phyloP scores from a whole-genome alignment of 805 yeast species.

The Wickerhamomyces subpelliculosus region DNA sequence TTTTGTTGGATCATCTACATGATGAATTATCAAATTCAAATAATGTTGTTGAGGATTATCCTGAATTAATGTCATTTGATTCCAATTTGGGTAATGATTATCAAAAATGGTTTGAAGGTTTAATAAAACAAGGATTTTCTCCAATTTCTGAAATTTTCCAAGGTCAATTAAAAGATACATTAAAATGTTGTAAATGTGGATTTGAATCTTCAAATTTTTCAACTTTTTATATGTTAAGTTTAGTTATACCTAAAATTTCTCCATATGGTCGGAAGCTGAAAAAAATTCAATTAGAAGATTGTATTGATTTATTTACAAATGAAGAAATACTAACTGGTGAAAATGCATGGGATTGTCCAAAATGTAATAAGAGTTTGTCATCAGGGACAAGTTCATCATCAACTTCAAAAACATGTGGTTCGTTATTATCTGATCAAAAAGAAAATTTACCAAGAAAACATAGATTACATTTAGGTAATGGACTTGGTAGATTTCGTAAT shows the following conservation, averaged over 20 bases:
- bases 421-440: neutral
- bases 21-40: constrained; percentile 47
- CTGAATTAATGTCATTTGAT: constrained; percentile 29
- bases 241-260: constrained; percentile 46
- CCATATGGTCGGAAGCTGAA: constrained; percentile 23
- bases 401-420: neutral
- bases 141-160: constrained; percentile 63
- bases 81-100: constrained; percentile 38
- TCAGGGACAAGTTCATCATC: neutral
- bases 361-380: constrained; percentile 32
- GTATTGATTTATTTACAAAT: constrained; percentile 52
- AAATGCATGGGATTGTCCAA: constrained; percentile 82
- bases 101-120: constrained; percentile 50
- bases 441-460: constrained; percentile 9
- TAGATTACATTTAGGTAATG: constrained; percentile 14
- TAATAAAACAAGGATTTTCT: constrained; percentile 55
- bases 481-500: constrained; percentile 19
- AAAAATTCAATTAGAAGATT: constrained; percentile 48
- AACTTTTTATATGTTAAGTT: constrained; percentile 54
- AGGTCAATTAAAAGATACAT: constrained; percentile 63
- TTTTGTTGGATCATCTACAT: constrained; percentile 60
- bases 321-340: constrained; percentile 64
- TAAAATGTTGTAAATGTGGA: constrained; percentile 62
- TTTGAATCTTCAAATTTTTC: constrained; percentile 52
- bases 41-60: constrained; percentile 30